Percentiles rank a stretch among this genome's conserved stretches.
Conservation (phyloP, 768 basidiomycete genomes). For the Psilocybe azurescens region DNA sequence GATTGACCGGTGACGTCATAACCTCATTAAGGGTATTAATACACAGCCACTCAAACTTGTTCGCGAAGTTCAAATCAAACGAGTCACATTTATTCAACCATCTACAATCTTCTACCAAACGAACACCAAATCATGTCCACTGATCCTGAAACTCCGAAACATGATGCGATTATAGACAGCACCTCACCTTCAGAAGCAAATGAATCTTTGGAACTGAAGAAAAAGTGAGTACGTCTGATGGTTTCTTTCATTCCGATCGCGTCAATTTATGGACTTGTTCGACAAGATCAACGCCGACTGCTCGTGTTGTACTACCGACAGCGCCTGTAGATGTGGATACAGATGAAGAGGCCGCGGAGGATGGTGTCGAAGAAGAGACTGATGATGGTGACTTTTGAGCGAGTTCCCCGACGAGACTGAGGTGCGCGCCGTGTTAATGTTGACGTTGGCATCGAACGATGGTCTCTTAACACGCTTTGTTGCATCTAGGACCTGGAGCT, state of each 20-base stretch:
- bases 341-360: conserved; percentile 50
- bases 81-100: not conserved
- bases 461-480: too few species aligned
- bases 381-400: conserved; percentile 74
- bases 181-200: not conserved
- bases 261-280: not conserved
- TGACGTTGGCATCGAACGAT: too few species aligned
- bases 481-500: conserved; percentile 80
- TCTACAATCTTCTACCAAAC: not conserved
- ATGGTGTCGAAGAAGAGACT: conserved; percentile 41
- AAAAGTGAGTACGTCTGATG: conserved; percentile 5
- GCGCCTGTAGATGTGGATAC: conserved; percentile 41
- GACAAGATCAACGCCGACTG: conserved; percentile 28
- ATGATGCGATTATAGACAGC: not conserved
- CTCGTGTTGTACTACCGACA: conserved; percentile 56
- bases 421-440: conserved; percentile 44
- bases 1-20: not conserved
- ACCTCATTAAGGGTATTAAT: not conserved
- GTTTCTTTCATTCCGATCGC: not conserved
- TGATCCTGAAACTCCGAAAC: not conserved
- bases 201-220: not conserved
- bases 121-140: conserved; percentile 7
- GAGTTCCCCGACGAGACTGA: conserved; percentile 87
- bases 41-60: not conserved
- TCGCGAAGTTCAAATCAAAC: too few species aligned